Evolutionary conservation across 441 rosid genomes (phyloP), one percentile per base, ranked within the genome.

Genomic region (Macaranga tanarius): DNA sequence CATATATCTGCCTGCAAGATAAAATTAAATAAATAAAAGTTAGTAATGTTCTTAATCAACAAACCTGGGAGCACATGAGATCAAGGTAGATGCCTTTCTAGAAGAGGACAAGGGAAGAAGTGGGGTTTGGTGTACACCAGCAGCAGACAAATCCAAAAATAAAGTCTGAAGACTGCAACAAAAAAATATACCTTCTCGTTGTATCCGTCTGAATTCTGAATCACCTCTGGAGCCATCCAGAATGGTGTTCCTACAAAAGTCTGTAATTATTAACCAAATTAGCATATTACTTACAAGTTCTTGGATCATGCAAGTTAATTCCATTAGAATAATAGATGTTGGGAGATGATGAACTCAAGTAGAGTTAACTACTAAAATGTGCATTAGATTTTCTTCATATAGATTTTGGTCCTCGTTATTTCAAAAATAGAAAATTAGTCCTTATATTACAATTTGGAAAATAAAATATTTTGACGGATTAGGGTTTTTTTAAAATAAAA

Each of bases 141-240:
- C 57, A 75, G 61, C 69, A 77, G 75, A 56, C 54, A 55, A 69
- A 22, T 69, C 42, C 22, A 23, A 50, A 19, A 25, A 70, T 52
- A 67, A 58, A 26, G 2, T 26, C 31, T 59, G 67, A 60, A 62
- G 65, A 70, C 28, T 63, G 20, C 34, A 58, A 59, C 42, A 23
- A 11, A 47, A 23, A 64, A 64, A 23, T 20, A 8, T 79, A 96
- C 99, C 98, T 96, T 96, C 82, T 90, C 98, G 71, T 96, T 89
- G 81, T 96, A 96, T 61, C 99, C 99, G 67, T 96, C 99, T 9
- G 97, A 88, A 84, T 96, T 93, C 82, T 93, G 98, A 85, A 96
- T 96, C 57, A 96, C 99, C 85, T 96, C 99, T 8, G 99, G 99
- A 54, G 99, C 99, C 99, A 96, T 96, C 98, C 99, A 96, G 85